These are phyloP conservation scores for Xanthoparmelia taractica DNA, from an alignment of 495 filamentous ascomycete species.

Conservation along the genomic window DNA sequence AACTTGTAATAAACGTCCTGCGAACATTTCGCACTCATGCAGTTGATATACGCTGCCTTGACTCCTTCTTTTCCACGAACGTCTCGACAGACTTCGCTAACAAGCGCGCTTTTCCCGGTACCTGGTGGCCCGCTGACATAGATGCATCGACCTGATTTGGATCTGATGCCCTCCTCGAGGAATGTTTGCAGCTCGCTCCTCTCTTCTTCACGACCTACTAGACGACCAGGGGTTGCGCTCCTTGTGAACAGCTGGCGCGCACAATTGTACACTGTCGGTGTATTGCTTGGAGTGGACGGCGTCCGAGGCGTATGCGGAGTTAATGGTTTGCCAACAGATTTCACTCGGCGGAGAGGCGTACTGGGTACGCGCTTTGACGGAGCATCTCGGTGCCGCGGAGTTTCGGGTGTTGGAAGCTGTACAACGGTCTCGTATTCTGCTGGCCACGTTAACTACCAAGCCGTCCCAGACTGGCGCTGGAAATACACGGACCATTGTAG, in stretches of 20 bases:
- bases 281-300: conserved; percentile 53
- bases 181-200: conserved; percentile 62
- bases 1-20: conserved; percentile 74
- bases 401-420: conserved; percentile 45
- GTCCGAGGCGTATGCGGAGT: conserved; percentile 63
- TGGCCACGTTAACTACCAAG: conserved; percentile 4
- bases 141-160: conserved; percentile 67
- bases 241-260: conserved; percentile 83
- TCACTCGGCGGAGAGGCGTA: conserved; percentile 64
- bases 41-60: conserved; percentile 78
- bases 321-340: conserved; percentile 51
- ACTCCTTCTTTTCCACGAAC: conserved; percentile 42
- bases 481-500: background rate
- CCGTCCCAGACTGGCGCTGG: background rate
- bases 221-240: conserved; percentile 60
- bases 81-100: conserved; percentile 65
- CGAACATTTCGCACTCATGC: conserved; percentile 84
- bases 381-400: conserved; percentile 59
- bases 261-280: conserved; percentile 66
- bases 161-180: conserved; percentile 52
- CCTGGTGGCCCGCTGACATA: conserved; percentile 95
- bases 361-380: conserved; percentile 53
- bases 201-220: conserved; percentile 81
- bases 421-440: conserved; percentile 25
- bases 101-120: conserved; percentile 91